Base-by-base conservation (phyloP, 163 green algal genomes). In the Smithsoniella earleae region DNA sequence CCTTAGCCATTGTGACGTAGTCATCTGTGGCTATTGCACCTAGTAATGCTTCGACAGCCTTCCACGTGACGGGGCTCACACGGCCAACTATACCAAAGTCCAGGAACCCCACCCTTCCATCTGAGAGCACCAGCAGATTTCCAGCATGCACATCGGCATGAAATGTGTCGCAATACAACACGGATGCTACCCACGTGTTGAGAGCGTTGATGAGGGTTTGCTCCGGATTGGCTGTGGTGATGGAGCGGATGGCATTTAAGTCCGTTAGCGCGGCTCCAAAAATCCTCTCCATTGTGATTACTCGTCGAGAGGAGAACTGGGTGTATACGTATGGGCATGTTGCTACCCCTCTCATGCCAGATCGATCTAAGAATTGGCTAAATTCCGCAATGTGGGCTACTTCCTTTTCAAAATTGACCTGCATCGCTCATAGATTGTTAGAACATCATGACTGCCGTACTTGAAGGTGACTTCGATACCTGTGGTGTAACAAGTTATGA, bases 11-110 rank as follows among this genome's bases (percentile, higher is more conserved):
- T 22, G 85, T 92, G 18, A 87, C 74, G 74, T 95, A 97, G 76
- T 98, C 87, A 1, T 66, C 72, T 3, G 36, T 74, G 3, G 77
- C 79, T 36, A 83, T 82, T 3, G 82, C 82, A 13, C 58, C 66
- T n/a, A 91, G 62, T 62, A 94, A 79, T n/a, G 85, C 82, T 80
- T 95, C 79, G 25, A 96, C 55, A 25, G 85, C 84, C 2, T 62
- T 79, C 86, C 89, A 97, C 0, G 89, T 97, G 6, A 78, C 74
- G 5, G 89, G 86, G 18, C 79, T 82, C 58, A 96, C 78, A 37
- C 77, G 77, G 38, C 90, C 91, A 31, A 97, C 92, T 63, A 96
- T 96, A 40, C 92, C 93, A 85, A 98, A 98, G 78, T 98, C 93
- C 52, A 98, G 95, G 86, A 98, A 98, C 8, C 80, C 93, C 2